Evolutionary conservation across 2,329 filamentous ascomycete genomes (phyloP), one percentile per base, ranked within the genome.

Genomic region (Aureobasidium subglaciale): DNA sequence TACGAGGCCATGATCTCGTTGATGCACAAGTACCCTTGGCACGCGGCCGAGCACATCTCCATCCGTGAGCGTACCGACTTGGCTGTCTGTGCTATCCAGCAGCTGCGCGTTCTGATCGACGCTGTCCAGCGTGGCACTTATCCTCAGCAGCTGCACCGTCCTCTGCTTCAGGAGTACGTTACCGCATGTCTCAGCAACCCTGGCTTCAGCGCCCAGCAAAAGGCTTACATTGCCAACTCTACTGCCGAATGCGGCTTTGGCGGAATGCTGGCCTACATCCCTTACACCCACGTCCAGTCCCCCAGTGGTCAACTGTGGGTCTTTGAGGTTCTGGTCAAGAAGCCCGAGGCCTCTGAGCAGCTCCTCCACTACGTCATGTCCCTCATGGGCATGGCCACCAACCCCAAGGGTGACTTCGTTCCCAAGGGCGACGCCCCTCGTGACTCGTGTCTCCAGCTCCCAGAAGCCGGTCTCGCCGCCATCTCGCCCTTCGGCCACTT

Each of bases 21-120:
- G 3, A 65, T 80, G 16, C 70, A 74, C 66, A 81, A 80, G 74
- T 80, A 75, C 58, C 78, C 78, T 3, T 80, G 77, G 77, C 71
- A 70, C 43, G 72, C 73, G 4, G 64, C 68, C 10, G 62, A 68
- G 13, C 62, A 74, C 57, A 76, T 79, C 63, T 75, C 70, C 1
- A 63, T 81, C 20, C 64, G 67, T 38, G 73, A 78, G 56, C 75
- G 76, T 45, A 73, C 75, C 55, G 59, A 65, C 9, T 62, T 81
- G 25, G 78, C 74, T 64, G 65, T 72, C 13, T 63, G 61, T 42
- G 59, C 63, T 11, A 37, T 62, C n/a, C 16, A 50, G 6, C 59
- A 65, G 35, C 50, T 68, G 41, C 55, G 60, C 22, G 57, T 54
- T 6, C 61, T 70, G 13, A 60, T 65, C 35, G 52, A 45, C n/a